Evolutionary conservation across 176 grass and related monocot genomes (phyloP).

Genomic region (Oryza coarctata): DNA sequence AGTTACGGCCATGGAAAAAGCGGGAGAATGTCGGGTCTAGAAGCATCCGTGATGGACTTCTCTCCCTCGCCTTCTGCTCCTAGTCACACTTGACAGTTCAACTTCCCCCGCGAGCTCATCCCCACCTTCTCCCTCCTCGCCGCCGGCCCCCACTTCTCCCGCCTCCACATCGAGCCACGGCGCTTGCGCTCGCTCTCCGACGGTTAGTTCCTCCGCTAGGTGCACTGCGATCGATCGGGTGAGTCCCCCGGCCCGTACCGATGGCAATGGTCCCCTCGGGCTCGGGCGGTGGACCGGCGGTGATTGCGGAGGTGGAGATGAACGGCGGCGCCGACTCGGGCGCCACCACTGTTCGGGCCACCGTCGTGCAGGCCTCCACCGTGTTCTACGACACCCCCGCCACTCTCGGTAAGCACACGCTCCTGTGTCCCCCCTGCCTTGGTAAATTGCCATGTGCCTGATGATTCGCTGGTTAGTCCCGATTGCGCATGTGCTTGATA

Average conservation of each 20-base stretch:
- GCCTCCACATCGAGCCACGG: conserved; percentile 50
- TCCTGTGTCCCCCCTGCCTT: background rate
- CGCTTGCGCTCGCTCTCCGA: conserved; percentile 68
- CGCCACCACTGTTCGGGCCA: conserved; percentile 66
- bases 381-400: conserved; percentile 90
- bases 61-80: background rate
- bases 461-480: background rate
- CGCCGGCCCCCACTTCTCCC: conserved; percentile 60
- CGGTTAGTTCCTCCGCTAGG: conserved; percentile 50
- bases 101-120: conserved; percentile 29
- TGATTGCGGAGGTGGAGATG: conserved; percentile 92
- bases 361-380: conserved; percentile 90
- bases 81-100: conserved; percentile 13
- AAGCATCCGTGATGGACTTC: background rate
- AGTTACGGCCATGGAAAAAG: background rate
- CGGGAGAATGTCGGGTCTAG: background rate
- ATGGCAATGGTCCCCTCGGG: conserved; percentile 57
- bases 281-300: conserved; percentile 39
- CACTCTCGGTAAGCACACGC: conserved; percentile 48
- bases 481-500: background rate
- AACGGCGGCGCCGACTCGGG: conserved; percentile 51
- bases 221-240: conserved; percentile 25
- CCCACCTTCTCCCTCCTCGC: conserved; percentile 27
- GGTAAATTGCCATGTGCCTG: background rate
- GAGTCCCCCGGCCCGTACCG: background rate